Evolutionary conservation across 2,329 filamentous ascomycete genomes (phyloP), one percentile per base, ranked within the genome.

Genomic region (Colletotrichum orbiculare): DNA sequence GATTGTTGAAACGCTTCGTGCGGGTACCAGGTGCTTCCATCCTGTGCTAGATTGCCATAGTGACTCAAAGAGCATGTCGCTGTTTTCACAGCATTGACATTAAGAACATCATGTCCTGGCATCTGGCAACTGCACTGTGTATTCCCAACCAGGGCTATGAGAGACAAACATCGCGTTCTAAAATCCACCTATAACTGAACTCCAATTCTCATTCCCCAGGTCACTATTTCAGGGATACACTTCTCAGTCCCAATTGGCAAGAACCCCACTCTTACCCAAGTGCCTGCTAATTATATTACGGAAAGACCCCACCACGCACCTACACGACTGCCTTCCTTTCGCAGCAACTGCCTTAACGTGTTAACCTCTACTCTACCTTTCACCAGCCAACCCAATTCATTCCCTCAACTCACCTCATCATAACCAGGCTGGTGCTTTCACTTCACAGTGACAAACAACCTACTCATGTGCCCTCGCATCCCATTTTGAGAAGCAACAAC

Each of bases 201-300:
- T 25, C 9, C 38, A 41, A 41, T 13, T 9, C 9, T 9, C 9
- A 41, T 41, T 41, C 38, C 9, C 9, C 9, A 9, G 38, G 38
- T 10, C 38, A 41, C 38, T 6, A 41, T 41, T 13, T 41, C 9
- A 41, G 38, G 13, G 13, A 9, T 3, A 41, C 6, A 41, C 38
- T 41, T 41, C 25, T 25, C 4, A 25, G 25, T 4, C 25, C 9
- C 38, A 41, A 41, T 13, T 13, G 8, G 43, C 15, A 8, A 25
- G 17, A 46, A 41, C 13, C 6, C 48, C 48, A 47, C 57, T 17
- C 46, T 8, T 60, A n/a, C 13, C 35, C 46, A 42, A 6, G 3
- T 2, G 10, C 2, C 35, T 13, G n/a, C 61, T 55, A 60, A 64
- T 60, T 17, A 54, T 6, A 39, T 6, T 1, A 43, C 45, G 49